These are phyloP conservation scores for Mycena filopes DNA, from an alignment of 768 basidiomycete genomes.

Conservation along the genomic window DNA sequence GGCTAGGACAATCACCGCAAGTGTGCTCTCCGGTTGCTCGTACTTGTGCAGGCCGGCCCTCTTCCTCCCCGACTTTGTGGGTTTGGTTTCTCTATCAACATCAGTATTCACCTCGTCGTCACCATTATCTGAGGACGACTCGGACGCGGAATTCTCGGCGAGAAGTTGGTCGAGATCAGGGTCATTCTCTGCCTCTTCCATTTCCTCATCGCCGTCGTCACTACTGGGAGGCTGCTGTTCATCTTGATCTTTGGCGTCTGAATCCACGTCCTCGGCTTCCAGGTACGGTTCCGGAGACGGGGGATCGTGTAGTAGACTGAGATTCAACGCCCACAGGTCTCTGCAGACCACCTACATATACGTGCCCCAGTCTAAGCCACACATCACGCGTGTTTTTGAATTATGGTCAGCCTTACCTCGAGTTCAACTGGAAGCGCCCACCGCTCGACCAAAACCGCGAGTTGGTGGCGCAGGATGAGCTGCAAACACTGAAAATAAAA, in stretches of 20 bases:
- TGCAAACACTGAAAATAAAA: constrained; percentile 90
- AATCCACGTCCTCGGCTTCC: constrained; percentile 48
- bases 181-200: constrained; percentile 40
- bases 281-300: constrained; percentile 70
- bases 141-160: constrained; percentile 54
- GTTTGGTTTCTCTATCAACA: not conserved
- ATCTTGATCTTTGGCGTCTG: constrained; percentile 19
- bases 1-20: constrained; percentile 78
- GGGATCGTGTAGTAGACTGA: constrained; percentile 69
- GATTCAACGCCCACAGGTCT: constrained; percentile 83
- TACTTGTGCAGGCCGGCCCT: constrained; percentile 35
- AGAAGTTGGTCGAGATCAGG: constrained; percentile 55
- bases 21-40: constrained; percentile 56
- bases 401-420: constrained; percentile 64
- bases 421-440: constrained; percentile 86
- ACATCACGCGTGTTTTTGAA: not conserved
- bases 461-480: constrained; percentile 81
- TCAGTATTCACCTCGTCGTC: constrained; percentile 37
- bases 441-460: constrained; percentile 62
- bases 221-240: constrained; percentile 27
- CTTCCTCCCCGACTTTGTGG: constrained; percentile 18
- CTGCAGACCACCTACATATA: constrained; percentile 70
- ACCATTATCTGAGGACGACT: constrained; percentile 49
- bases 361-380: not conserved
- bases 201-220: constrained; percentile 40